A percentile compares a stretch with the other conserved stretches of the same genome.
Conservation (phyloP, 208 protist genomes). For the Leishmania mexicana region DNA sequence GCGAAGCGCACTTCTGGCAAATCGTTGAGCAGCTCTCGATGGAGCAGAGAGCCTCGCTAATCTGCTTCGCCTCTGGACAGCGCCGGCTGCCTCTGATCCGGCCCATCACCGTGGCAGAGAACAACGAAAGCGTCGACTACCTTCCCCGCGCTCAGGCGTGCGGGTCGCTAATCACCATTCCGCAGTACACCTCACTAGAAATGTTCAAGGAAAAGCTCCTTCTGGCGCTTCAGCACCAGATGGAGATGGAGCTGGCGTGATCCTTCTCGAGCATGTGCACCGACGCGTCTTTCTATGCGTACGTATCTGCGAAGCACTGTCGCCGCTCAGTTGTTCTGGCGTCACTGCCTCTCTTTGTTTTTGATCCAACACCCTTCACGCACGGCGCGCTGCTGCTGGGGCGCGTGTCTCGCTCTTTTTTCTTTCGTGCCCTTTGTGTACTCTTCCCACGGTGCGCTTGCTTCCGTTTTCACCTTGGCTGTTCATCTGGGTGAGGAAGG, state of each 20-base stretch:
- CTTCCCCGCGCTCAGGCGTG: constrained; percentile 91
- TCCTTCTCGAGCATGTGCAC: too few species aligned
- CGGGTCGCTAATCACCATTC: constrained; percentile 84
- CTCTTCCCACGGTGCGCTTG: not conserved
- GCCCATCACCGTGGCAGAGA: constrained; percentile 77
- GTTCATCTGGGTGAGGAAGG: too few species aligned
- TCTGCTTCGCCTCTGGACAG: constrained; percentile 91
- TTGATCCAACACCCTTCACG: not conserved
- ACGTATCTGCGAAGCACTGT: not conserved
- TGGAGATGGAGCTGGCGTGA: constrained; percentile 92
- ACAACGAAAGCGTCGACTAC: constrained; percentile 78
- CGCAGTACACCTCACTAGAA: constrained; percentile 78
- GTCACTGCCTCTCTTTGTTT: too few species aligned
- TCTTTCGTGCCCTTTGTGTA: constrained; percentile 2
- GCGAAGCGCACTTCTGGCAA: constrained; percentile 83
- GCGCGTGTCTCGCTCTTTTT: not conserved
- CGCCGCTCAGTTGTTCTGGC: not conserved
- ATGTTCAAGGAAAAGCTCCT: constrained; percentile 83
- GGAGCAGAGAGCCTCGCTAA: constrained; percentile 78
- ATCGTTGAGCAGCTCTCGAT: constrained; percentile 82
- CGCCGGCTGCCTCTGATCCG: constrained; percentile 78
- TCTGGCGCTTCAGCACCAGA: constrained; percentile 79
- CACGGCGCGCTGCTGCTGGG: too few species aligned
- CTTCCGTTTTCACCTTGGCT: not conserved
- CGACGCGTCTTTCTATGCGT: not conserved